These are phyloP conservation scores for Seminavis robusta DNA, from an alignment of 108 stramenopile genomes.

Conservation along the genomic window DNA sequence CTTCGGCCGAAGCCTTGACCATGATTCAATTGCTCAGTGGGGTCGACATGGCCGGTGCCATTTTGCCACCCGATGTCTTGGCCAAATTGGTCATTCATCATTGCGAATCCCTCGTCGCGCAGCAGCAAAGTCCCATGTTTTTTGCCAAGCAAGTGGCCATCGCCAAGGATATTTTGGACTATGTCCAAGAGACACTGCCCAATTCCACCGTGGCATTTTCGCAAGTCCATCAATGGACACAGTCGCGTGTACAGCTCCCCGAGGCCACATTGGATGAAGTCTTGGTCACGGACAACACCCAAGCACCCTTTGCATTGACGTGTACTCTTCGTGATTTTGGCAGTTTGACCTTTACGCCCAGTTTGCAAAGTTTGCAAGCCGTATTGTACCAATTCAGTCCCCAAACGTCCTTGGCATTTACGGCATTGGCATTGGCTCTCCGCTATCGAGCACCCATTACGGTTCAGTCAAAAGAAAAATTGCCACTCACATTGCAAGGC, in stretches of 20 bases:
- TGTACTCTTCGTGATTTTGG: neutral
- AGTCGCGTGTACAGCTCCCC: conserved; percentile 22
- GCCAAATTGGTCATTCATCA: conserved; percentile 23
- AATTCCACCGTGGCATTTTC: conserved; percentile 4
- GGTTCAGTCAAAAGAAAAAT: neutral
- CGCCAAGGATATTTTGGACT: conserved; percentile 1
- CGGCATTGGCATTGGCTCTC: conserved; percentile 31
- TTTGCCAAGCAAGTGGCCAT: neutral
- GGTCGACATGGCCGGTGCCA: conserved; percentile 76
- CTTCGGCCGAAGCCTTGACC: conserved; percentile 68
- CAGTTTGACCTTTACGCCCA: neutral
- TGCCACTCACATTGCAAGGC: conserved; percentile 2
- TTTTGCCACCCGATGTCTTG: conserved; percentile 57
- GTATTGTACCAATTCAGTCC: conserved; percentile 22
- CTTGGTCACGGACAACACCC: neutral
- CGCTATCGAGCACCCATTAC: conserved; percentile 43
- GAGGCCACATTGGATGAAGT: conserved; percentile 38
- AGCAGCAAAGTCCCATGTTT: too few relatives aligned
- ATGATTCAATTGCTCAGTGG: conserved; percentile 56
- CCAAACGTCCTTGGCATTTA: conserved; percentile 16
- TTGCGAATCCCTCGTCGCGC: conserved; percentile 5
- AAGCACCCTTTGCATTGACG: too few relatives aligned
- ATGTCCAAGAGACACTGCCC: neutral
- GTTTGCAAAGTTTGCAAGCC: conserved; percentile 14
- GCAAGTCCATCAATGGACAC: conserved; percentile 21